Conservation (phyloP, 208 protist genomes). For the Leishmania braziliensis region DNA sequence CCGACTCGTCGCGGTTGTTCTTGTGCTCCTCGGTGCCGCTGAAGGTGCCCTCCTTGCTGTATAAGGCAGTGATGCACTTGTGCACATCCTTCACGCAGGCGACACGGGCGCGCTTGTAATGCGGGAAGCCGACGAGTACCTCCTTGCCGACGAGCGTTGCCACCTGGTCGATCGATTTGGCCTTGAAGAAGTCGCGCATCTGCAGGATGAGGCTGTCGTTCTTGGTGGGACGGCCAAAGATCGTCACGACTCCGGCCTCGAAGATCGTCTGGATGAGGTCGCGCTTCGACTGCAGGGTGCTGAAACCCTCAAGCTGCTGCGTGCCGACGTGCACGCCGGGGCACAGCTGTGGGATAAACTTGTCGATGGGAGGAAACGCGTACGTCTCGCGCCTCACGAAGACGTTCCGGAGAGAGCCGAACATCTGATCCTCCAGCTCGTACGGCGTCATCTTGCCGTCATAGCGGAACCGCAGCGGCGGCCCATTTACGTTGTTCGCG, state of each 20-base stretch:
- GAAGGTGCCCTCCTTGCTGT: conserved; percentile 63
- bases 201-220: conserved; percentile 80
- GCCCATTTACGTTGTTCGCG: conserved; percentile 66
- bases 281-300: conserved; percentile 71
- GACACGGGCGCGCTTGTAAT: conserved; percentile 87
- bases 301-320: conserved; percentile 79
- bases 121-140: conserved; percentile 87
- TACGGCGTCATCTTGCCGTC: conserved; percentile 56
- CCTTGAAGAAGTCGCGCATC: conserved; percentile 39
- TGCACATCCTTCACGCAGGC: conserved; percentile 62
- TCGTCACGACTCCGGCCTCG: conserved; percentile 60
- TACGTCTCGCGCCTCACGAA: conserved; percentile 55
- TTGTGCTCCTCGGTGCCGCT: conserved; percentile 52
- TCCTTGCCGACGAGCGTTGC: conserved; percentile 71
- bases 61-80: conserved; percentile 46
- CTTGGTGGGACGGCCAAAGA: conserved; percentile 76
- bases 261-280: conserved; percentile 51
- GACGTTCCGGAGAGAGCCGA: conserved; percentile 57
- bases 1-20: conserved; percentile 71
- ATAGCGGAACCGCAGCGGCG: conserved; percentile 65
- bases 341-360: conserved; percentile 73
- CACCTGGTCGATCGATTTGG: conserved; percentile 36
- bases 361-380: conserved; percentile 47
- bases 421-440: conserved; percentile 61
- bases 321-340: conserved; percentile 50